Percentiles rank a stretch among this genome's conserved stretches.
Conservation (phyloP, 2,329 filamentous ascomycete genomes). For the Colletotrichum higginsianum region DNA sequence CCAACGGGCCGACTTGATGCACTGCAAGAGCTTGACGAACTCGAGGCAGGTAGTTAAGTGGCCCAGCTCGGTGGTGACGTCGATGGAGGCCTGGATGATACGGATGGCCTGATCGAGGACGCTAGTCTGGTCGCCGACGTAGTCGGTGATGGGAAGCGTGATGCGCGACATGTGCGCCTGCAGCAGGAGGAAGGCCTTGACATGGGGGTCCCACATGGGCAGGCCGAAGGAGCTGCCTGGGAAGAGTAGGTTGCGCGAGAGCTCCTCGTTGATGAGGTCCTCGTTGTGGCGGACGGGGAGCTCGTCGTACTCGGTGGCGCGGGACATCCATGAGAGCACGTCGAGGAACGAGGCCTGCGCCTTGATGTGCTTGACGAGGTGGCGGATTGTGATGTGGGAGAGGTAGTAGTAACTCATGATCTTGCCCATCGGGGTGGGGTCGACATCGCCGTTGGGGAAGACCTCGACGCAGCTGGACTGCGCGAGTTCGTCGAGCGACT, state of each 20-base stretch:
- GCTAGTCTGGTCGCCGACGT: slow-evolving; percentile 91
- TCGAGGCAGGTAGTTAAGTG: slow-evolving; percentile 81
- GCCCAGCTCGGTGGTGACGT: slow-evolving; percentile 92
- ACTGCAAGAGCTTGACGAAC: slow-evolving; percentile 91
- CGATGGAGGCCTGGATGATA: slow-evolving; percentile 95
- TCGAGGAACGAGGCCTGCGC: slow-evolving; percentile 83
- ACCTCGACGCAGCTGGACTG: slow-evolving; percentile 88
- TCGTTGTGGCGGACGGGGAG: slow-evolving; percentile 98
- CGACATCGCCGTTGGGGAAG: slow-evolving; percentile 89
- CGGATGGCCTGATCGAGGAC: slow-evolving; percentile 97
- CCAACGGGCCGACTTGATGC: slow-evolving; percentile 94
- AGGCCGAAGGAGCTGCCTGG: slow-evolving; percentile 74
- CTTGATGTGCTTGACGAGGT: slow-evolving; percentile 83
- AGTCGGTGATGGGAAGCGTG: slow-evolving; percentile 94
- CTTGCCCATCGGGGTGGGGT: slow-evolving; percentile 92
- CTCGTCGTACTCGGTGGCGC: slow-evolving; percentile 96
- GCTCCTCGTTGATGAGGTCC: slow-evolving; percentile 93
- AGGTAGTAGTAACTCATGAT: slow-evolving; percentile 99
- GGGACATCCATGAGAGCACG: slow-evolving; percentile 91
- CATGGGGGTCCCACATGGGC: slow-evolving; percentile 98
- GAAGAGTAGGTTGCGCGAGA: slow-evolving; percentile 84
- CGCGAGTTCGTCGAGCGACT: slow-evolving; percentile 85
- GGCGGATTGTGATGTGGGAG: slow-evolving; percentile 93
- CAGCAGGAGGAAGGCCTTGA: slow-evolving; percentile 93
- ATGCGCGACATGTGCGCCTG: slow-evolving; percentile 97